phyloP scores from a whole-genome alignment of 495 filamentous ascomycete genomes.

The Amorphotheca resinae region DNA sequence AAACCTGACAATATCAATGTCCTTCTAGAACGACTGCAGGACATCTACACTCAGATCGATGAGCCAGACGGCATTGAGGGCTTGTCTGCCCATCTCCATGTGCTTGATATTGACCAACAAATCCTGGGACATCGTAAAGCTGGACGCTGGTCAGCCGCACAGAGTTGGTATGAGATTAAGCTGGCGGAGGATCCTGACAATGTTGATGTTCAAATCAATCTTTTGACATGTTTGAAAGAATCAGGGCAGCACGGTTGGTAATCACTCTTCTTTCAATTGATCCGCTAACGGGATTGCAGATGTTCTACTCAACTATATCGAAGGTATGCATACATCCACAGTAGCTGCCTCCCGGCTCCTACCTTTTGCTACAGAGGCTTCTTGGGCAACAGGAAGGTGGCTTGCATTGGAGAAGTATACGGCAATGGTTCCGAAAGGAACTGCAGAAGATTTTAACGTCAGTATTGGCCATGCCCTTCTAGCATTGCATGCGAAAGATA shows the following conservation, averaged over 20 bases:
- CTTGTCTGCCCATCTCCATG: constrained; percentile 71
- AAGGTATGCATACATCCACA: constrained; percentile 49
- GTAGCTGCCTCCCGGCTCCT: constrained; percentile 44
- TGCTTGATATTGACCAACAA: constrained; percentile 80
- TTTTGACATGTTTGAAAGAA: constrained; percentile 81
- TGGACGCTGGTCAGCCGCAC: constrained; percentile 93
- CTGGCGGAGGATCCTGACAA: constrained; percentile 68
- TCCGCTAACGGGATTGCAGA: constrained; percentile 24
- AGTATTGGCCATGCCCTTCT: constrained; percentile 63
- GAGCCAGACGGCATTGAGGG: constrained; percentile 96
- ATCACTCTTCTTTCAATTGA: background rate
- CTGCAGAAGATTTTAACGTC: constrained; percentile 68
- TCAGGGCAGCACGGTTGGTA: constrained; percentile 63
- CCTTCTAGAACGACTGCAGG: constrained; percentile 66
- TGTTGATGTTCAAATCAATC: constrained; percentile 62
- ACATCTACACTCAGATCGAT: constrained; percentile 93
- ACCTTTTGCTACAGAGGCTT: constrained; percentile 76
- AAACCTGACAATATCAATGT: constrained; percentile 34
- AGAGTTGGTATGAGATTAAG: constrained; percentile 92
- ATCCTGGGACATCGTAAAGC: constrained; percentile 83
- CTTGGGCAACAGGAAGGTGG: constrained; percentile 82
- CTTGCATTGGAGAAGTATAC: constrained; percentile 60
- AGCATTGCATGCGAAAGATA: constrained; percentile 43
- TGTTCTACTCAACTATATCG: constrained; percentile 71
- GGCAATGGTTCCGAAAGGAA: constrained; percentile 33